A percentile compares a stretch with the other conserved stretches of the same genome.
Evolutionary conservation across 306 rosid species (phyloP).

Genomic region (Prunus fruticosa): DNA sequence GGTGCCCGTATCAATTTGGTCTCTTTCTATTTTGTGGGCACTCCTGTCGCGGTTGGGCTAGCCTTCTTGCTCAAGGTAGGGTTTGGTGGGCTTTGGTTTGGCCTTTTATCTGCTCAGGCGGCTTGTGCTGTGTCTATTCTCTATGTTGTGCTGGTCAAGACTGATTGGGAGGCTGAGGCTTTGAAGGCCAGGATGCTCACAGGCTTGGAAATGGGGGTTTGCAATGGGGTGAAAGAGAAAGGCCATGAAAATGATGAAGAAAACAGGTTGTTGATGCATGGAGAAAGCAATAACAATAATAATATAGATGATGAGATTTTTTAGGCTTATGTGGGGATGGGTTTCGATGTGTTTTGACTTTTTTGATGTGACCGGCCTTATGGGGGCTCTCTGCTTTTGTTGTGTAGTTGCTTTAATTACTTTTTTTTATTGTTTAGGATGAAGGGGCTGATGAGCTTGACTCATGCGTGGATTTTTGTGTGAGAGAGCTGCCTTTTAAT

Average conservation of each 20-base stretch:
- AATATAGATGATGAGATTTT: neutral
- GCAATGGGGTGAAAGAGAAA: neutral
- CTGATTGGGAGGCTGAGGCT: constrained; percentile 92
- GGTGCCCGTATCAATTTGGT: constrained; percentile 71
- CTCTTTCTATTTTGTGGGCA: constrained; percentile 79
- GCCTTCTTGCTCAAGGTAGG: constrained; percentile 76
- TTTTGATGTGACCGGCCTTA: neutral
- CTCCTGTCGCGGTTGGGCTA: constrained; percentile 75
- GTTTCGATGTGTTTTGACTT: neutral
- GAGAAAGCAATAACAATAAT: neutral
- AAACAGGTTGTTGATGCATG: neutral
- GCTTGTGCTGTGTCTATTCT: constrained; percentile 76
- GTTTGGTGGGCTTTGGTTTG: constrained; percentile 87
- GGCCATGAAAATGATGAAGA: neutral
- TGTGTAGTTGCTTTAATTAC: neutral
- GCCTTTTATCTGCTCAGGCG: constrained; percentile 78
- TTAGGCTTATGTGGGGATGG: neutral
- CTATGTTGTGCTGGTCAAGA: constrained; percentile 51
- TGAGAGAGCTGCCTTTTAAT: neutral
- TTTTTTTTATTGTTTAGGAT: neutral
- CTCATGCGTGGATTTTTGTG: neutral
- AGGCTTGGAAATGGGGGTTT: constrained; percentile 39
- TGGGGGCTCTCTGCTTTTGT: neutral
- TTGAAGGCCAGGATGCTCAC: constrained; percentile 60
- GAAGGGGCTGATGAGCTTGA: too few species aligned